Percentiles rank a stretch among this genome's conserved stretches.
Conservation (phyloP, 78 protist genomes). For the Isochrysis galbana region DNA sequence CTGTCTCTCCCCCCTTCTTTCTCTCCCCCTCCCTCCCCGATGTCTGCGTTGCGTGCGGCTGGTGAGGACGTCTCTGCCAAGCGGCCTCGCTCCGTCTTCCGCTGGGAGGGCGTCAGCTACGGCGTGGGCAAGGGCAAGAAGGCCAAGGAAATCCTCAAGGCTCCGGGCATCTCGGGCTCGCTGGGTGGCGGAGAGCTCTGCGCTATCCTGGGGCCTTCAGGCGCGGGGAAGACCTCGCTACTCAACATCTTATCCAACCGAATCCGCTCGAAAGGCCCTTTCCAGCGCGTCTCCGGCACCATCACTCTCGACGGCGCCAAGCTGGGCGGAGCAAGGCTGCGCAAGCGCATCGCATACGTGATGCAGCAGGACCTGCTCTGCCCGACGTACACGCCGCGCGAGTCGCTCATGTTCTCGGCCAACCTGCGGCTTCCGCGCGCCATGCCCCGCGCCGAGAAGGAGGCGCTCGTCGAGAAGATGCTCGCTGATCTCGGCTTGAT, state of each 20-base stretch:
- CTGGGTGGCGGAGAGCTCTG: constrained; percentile 13
- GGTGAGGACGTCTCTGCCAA: too few species aligned
- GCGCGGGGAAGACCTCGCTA: constrained; percentile 47
- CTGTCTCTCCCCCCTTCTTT: too few species aligned
- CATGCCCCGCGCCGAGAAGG: not conserved
- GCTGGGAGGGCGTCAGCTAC: too few species aligned
- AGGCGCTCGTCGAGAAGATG: not conserved
- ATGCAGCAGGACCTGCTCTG: constrained; percentile 21
- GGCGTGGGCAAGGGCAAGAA: too few species aligned
- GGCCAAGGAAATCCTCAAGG: too few species aligned
- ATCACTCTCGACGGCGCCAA: not conserved
- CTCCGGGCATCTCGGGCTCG: not conserved
- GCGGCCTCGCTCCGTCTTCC: too few species aligned
- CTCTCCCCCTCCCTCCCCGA: too few species aligned
- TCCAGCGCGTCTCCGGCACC: not conserved
- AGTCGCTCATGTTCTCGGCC: constrained; percentile 34
- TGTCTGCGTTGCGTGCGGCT: too few species aligned
- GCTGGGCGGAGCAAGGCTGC: not conserved
- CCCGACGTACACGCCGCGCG: constrained; percentile 22
- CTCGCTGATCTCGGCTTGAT: not conserved
- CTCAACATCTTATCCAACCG: constrained; percentile 10
- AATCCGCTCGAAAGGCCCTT: not conserved
- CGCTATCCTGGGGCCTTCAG: constrained; percentile 46
- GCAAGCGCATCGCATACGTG: constrained; percentile 37
- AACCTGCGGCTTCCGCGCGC: not conserved